These are phyloP conservation scores for Ambrosia trifida DNA, from an alignment of 129 eudicot genomes.

Conservation along the genomic window DNA sequence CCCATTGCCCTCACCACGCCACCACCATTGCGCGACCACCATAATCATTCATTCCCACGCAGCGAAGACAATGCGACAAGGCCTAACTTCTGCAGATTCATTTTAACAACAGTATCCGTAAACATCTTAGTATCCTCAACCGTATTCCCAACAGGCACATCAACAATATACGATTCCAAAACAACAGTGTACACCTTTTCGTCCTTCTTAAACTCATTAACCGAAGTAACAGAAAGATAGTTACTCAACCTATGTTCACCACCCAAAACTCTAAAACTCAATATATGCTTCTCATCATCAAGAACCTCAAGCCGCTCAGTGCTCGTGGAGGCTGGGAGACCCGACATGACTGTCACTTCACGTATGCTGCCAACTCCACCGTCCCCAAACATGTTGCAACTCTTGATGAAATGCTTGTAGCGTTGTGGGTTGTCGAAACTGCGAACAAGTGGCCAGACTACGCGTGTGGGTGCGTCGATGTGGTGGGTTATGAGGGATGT, in stretches of 20 bases:
- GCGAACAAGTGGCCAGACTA: constrained; percentile 76
- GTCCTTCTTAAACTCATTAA: constrained; percentile 55
- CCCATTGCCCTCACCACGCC: neutral
- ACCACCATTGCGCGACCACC: neutral
- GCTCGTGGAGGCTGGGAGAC: constrained; percentile 86
- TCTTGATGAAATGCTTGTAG: constrained; percentile 87
- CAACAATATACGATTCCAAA: constrained; percentile 74
- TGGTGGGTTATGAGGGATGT: constrained; percentile 79
- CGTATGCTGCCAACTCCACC: constrained; percentile 73
- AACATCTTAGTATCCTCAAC: constrained; percentile 83
- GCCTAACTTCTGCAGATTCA: constrained; percentile 73
- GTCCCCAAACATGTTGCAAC: constrained; percentile 56
- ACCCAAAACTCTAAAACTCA: constrained; percentile 81
- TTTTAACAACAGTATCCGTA: constrained; percentile 76
- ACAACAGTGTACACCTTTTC: constrained; percentile 57
- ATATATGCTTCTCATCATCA: constrained; percentile 60
- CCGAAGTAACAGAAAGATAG: constrained; percentile 72
- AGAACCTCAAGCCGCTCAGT: constrained; percentile 70
- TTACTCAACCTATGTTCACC: constrained; percentile 76
- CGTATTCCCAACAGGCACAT: constrained; percentile 78
- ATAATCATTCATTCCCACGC: constrained; percentile 40
- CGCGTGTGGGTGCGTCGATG: constrained; percentile 61
- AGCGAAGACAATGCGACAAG: constrained; percentile 57
- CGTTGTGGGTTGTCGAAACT: constrained; percentile 82
- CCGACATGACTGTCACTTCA: constrained; percentile 73